phyloP scores from a whole-genome alignment of 2,329 filamentous ascomycete genomes.

The Sclerotinia trifoliorum region DNA sequence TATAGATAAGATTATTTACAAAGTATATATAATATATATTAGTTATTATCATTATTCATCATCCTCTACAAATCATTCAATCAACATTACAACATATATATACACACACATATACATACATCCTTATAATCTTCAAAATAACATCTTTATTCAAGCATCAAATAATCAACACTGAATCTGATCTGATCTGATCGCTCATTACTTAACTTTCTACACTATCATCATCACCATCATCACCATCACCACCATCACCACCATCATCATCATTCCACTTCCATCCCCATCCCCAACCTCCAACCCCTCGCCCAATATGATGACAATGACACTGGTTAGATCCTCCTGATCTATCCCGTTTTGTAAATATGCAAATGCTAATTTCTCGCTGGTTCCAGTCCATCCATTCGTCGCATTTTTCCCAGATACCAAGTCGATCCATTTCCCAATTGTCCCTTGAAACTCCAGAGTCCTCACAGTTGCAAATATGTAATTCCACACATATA shows the following conservation, averaged over 20 bases:
- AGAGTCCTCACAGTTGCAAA: constrained; percentile 11
- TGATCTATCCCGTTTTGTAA: constrained; percentile 9
- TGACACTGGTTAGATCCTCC: neutral
- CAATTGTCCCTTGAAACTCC: constrained; percentile 11
- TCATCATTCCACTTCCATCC: neutral
- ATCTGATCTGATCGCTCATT: neutral
- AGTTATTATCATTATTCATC: too few relatives aligned
- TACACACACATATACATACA: too few relatives aligned
- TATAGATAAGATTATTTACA: too few relatives aligned
- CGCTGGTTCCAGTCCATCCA: constrained; percentile 5
- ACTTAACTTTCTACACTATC: neutral
- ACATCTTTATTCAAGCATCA: neutral
- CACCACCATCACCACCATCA: too few relatives aligned
- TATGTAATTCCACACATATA: constrained; percentile 18
- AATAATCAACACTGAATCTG: neutral
- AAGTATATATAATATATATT: too few relatives aligned
- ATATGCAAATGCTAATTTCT: constrained; percentile 2
- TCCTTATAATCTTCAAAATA: neutral
- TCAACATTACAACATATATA: too few relatives aligned
- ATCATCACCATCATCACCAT: neutral
- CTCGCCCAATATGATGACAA: constrained; percentile 2
- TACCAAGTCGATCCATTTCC: constrained; percentile 2
- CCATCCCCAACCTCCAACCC: neutral
- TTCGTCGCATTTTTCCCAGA: neutral
- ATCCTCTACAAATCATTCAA: too few relatives aligned